These are phyloP conservation scores for Entelexis sorbosivorans DNA, from an alignment of 1,139 yeast species.

Conservation along the genomic window DNA sequence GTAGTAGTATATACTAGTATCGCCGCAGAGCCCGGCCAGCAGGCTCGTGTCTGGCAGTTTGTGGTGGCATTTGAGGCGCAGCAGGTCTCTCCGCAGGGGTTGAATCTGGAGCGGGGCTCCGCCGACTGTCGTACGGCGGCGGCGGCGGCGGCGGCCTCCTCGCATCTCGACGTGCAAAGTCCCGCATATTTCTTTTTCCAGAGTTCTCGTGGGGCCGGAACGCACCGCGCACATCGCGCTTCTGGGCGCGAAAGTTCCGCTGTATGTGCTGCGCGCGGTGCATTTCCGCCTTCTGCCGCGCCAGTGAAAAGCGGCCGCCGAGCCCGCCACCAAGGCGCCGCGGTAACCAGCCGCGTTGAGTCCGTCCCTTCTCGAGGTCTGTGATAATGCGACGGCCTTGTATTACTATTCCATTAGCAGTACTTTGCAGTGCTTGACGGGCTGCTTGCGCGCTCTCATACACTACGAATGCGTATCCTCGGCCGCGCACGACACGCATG, in stretches of 20 bases:
- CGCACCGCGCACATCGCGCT: not conserved
- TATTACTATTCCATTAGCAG: slow-evolving; percentile 42
- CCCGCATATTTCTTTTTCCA: not conserved
- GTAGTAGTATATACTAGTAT: not conserved
- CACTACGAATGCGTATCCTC: slow-evolving; percentile 79
- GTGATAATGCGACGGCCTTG: slow-evolving; percentile 50
- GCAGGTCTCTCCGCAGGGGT: not conserved
- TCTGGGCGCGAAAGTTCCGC: not conserved
- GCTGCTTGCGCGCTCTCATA: slow-evolving; percentile 52
- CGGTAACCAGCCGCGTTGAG: slow-evolving; percentile 71
- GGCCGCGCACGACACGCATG: slow-evolving; percentile 54
- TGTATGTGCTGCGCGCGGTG: slow-evolving; percentile 11
- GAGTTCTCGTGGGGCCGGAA: not conserved
- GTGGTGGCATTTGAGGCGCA: not conserved
- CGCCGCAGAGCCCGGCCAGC: not conserved
- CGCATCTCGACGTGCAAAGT: not conserved
- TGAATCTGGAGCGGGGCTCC: not conserved
- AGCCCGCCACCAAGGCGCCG: slow-evolving; percentile 64
- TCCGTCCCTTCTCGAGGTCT: slow-evolving; percentile 76
- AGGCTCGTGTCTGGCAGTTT: not conserved
- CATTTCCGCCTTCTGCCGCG: slow-evolving; percentile 12
- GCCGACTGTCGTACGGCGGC: not conserved
- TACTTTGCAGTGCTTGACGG: slow-evolving; percentile 45
- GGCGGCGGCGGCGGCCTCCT: not conserved
- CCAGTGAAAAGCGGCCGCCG: slow-evolving; percentile 38